Base-by-base conservation (phyloP, 495 filamentous ascomycete genomes). In the Aspergillus homomorphus region DNA sequence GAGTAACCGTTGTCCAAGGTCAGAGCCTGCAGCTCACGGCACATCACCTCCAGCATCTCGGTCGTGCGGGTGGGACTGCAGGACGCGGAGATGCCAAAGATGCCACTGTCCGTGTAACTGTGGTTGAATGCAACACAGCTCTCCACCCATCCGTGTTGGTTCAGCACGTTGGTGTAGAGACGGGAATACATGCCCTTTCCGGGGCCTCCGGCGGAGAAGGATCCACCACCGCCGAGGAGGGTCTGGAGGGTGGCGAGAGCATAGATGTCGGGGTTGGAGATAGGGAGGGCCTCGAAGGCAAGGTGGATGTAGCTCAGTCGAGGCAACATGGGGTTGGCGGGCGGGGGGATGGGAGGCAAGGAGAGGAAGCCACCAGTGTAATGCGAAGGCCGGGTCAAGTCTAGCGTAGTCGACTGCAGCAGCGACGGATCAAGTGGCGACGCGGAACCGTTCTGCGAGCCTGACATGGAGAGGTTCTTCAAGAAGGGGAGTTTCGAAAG, bases 171-270 rank as follows among this genome's bases (percentile, higher is more conserved):
- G 57, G 91, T 98, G 78, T 96, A 98, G 26, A 98, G 83, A 6
- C 95, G 89, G 18, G 89, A 93, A 77, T 96, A 98, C 94, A 98
- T 98, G 59, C 94, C 94, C 77, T 99, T 99, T 49, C 94, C 94
- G 19, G 94, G 94, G 2, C 94, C 94, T 62, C 94, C 94, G 43
- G 94, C 94, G n/a, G 88, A 92, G 77, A 99, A 99, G 55, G 91
- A 96, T 16, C 95, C 95, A 54, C 94, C 94, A 7, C 94, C 94
- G 45, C 94, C 94, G 22, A 99, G 88, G 30, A 99, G 87, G 3
- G 91, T 97, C 70, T 97, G 95, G 0, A 99, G 80, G n/a, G 92
- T 96, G 22, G 94, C 94, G 23, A 97, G 84, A 42, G 94, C 93
- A 69, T 97, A 99, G 64, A 99, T 96, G 67, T 98, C 94, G 2